Evolutionary conservation across 1,284 basidiomycete genomes (phyloP), one percentile per base, ranked within the genome.

Genomic region (Irpex lacteus): DNA sequence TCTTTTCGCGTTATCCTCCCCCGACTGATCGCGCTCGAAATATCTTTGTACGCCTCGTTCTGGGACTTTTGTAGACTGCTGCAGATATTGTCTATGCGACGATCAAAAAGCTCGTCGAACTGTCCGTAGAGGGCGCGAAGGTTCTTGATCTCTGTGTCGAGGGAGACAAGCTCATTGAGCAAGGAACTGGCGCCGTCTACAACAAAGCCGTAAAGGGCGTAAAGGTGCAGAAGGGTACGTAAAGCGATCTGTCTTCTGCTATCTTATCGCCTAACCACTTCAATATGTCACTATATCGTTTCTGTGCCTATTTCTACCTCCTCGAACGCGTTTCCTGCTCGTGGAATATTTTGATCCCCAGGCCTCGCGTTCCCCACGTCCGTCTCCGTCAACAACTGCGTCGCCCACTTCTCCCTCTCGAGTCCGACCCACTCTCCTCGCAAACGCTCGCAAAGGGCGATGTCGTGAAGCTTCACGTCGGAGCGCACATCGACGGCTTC

Each of bases 401-500:
- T 92, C 64, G 85, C 91, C 26, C 90, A 94, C 75, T 93, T 90
- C 80, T 94, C 90, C 91, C 91, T 13, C 85, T 93, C 65, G 85
- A 84, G 85, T 92, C 92, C 44, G 91, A 94, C 78, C 78, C 87
- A 8, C 83, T 85, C 66, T 86, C 90, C 21, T 78, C 80, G 4
- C 86, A 87, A 70, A 80, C 77, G 37, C 85, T 99, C 69, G 90
- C 89, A 63, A 92, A 95, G 70, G 89, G 90, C 69, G 97, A 99
- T 75, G 90, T 98, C 63, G 97, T 98, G 72, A 98, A 98, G 81
- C 81, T 99, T 68, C 94, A 97, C 78, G 82, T 98, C 67, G 97
- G 97, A 65, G 94, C 96, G 40, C 97, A 98, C 76, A 96, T 99
- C 77, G 97, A 99, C 77, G 97, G 94, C 66, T 95, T 91, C 74